Percentiles rank a stretch among this genome's conserved stretches.
Evolutionary conservation across 352 stramenopile genomes (phyloP).

Genomic region (Globisporangium ultimum): DNA sequence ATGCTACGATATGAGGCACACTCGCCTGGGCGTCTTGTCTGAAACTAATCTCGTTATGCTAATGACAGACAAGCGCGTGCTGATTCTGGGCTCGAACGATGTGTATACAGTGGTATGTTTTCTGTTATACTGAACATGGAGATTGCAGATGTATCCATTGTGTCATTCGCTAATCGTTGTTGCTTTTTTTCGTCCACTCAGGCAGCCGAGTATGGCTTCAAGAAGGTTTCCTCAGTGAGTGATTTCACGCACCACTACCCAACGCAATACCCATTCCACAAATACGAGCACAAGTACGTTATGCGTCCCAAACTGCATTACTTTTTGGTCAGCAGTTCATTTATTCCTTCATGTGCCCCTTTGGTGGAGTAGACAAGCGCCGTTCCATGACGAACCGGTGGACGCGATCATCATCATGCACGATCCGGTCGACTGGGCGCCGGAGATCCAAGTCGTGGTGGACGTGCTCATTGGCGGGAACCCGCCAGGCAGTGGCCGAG

Average conservation of each 20-base stretch:
- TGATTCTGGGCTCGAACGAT: slow-evolving; percentile 85
- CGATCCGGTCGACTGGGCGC: slow-evolving; percentile 87
- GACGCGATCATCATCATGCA: slow-evolving; percentile 89
- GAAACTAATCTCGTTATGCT: too few relatives aligned
- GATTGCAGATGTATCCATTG: too few relatives aligned
- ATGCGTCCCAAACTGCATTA: neutral
- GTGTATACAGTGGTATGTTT: slow-evolving; percentile 69
- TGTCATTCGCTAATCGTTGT: neutral
- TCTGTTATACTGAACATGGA: neutral
- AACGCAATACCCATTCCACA: slow-evolving; percentile 76
- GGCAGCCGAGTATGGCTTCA: slow-evolving; percentile 76
- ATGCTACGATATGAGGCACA: too few relatives aligned
- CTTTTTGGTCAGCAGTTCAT: neutral
- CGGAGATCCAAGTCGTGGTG: slow-evolving; percentile 85
- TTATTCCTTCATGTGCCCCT: too few relatives aligned
- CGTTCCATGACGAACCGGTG: slow-evolving; percentile 66
- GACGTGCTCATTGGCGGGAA: slow-evolving; percentile 86
- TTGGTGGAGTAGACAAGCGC: slow-evolving; percentile 27
- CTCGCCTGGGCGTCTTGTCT: too few relatives aligned
- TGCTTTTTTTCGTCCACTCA: slow-evolving; percentile 7
- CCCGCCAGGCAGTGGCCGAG: slow-evolving; percentile 53
- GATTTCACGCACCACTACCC: slow-evolving; percentile 71
- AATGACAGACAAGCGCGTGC: slow-evolving; percentile 62
- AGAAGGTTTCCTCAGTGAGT: slow-evolving; percentile 72
- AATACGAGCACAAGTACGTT: slow-evolving; percentile 61